Evolutionary conservation across 495 filamentous ascomycete species (phyloP).

Genomic region (Achaetomiella virescens): DNA sequence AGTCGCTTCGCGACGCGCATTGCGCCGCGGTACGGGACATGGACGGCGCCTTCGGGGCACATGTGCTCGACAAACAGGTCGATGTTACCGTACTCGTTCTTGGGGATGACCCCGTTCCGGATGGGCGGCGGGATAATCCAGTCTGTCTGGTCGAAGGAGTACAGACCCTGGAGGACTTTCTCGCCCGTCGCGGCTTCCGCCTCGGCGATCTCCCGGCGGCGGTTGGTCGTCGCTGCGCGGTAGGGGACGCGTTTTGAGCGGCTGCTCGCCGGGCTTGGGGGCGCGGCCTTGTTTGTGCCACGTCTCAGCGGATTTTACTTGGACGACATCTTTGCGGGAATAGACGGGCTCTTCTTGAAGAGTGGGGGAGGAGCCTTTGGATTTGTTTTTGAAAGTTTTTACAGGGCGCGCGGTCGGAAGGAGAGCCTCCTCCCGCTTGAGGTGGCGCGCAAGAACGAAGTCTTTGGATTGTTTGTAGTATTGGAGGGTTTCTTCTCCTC

Average conservation of each 20-base stretch:
- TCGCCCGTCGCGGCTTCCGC: slow-evolving; percentile 67
- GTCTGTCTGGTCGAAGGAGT: slow-evolving; percentile 78
- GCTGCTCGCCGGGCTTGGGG: slow-evolving; percentile 59
- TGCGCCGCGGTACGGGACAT: slow-evolving; percentile 72
- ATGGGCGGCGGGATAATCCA: slow-evolving; percentile 88
- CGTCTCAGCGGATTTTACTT: slow-evolving; percentile 85
- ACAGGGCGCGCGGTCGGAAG: slow-evolving; percentile 61
- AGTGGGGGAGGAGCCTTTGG: slow-evolving; percentile 58
- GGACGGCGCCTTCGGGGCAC: slow-evolving; percentile 79
- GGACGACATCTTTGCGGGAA: slow-evolving; percentile 68
- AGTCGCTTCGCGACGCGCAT: slow-evolving; percentile 76
- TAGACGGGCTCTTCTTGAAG: slow-evolving; percentile 74
- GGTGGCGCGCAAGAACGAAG: slow-evolving; percentile 78
- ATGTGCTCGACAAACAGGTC: slow-evolving; percentile 92
- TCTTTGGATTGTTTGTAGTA: slow-evolving; percentile 81
- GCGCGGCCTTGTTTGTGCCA: slow-evolving; percentile 96
- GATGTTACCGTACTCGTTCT: slow-evolving; percentile 94
- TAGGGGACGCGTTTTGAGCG: slow-evolving; percentile 84
- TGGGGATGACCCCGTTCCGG: slow-evolving; percentile 77
- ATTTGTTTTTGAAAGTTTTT: slow-evolving; percentile 63
- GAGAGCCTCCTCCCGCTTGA: slow-evolving; percentile 89
- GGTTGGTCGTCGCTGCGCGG: slow-evolving; percentile 79
- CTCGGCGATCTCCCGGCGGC: slow-evolving; percentile 87
- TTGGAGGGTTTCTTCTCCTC: slow-evolving; percentile 76
- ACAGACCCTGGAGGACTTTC: slow-evolving; percentile 81